Evolutionary conservation across 2,329 filamentous ascomycete species (phyloP), one percentile per base, ranked within the genome.

Genomic region (Colletotrichum magnum): DNA sequence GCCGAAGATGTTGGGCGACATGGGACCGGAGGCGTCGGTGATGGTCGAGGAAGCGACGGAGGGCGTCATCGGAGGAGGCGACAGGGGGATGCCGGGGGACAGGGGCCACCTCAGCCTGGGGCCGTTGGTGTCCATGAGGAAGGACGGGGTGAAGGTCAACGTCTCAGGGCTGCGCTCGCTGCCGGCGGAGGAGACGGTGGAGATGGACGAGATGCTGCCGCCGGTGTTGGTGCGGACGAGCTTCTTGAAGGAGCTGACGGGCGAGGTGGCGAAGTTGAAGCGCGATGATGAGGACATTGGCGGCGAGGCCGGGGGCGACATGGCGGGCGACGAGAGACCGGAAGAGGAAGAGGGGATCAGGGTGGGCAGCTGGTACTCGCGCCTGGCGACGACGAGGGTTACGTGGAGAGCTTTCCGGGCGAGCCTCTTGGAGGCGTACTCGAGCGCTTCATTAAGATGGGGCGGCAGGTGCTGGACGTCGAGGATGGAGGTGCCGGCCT

Each of bases 401-500:
- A 91, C 79, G 73, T 88, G 85, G 2, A 89, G 77, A 9, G 80
- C 80, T 75, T 89, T 90, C 59, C 83, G 82, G 13, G 87, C 84
- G 24, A 92, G 82, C 21, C 86, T 83, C 71, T 81, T 82, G 0
- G 89, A 90, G 15, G 84, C 82, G 73, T 90, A 89, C 67, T 90
- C 88, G 36, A 92, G 83, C 28, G 88, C 88, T 5, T 83, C 82
- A 12, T 79, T 83, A 63, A 91, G 76, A 51, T 84, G 81, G n/a
- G 83, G 78, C 2, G 89, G 88, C n/a, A 91, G 82, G 68, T 86
- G 84, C 72, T 89, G 84, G 41, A 82, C 81, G 73, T 90, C 87
- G 68, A 90, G 84, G 63, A 91, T 81, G 21, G 89, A 90, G 50
- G 82, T 80, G 18, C 89, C 89, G 32, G 89, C 89, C 81, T 91